Conservation (phyloP, 2,329 filamentous ascomycete species). For the Epichloe scottii region DNA sequence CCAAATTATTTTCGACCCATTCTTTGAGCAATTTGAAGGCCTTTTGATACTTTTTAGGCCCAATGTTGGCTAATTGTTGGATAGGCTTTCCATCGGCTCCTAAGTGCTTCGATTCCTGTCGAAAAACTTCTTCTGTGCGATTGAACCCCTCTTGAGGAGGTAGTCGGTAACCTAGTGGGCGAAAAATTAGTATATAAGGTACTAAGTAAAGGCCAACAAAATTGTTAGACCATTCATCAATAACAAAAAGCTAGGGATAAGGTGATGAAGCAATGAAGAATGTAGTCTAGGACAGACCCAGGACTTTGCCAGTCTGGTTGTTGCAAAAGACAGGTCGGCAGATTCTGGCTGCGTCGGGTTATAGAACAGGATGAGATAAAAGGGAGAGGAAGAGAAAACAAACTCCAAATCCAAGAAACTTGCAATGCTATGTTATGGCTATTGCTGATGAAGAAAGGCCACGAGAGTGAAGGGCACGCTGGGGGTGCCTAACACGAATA, state of each 20-base stretch:
- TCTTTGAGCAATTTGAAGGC: conserved; percentile 61
- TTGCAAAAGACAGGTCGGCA: neutral
- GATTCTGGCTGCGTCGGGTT: neutral
- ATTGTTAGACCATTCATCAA: neutral
- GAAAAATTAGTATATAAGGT: conserved; percentile 7
- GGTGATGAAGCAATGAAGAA: neutral
- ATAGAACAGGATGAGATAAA: neutral
- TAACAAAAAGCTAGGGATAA: neutral
- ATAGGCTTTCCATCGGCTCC: conserved; percentile 72
- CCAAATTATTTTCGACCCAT: conserved; percentile 86
- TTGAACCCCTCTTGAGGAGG: conserved; percentile 86
- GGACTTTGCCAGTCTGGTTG: too few relatives aligned
- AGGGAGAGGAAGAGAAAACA: neutral
- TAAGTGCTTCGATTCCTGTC: conserved; percentile 76
- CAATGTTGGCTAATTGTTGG: conserved; percentile 52
- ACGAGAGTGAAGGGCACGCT: neutral
- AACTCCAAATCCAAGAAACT: too few relatives aligned
- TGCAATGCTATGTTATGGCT: neutral
- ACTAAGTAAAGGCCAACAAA: neutral
- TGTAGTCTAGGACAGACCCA: neutral
- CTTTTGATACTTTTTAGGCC: conserved; percentile 64
- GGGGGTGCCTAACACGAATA: neutral
- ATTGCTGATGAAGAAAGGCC: neutral
- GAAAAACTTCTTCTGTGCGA: conserved; percentile 81
- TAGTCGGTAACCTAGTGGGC: conserved; percentile 68